Evolutionary conservation across 345 rosid species (phyloP), one percentile per base, ranked within the genome.

Genomic region (Boechera stricta): DNA sequence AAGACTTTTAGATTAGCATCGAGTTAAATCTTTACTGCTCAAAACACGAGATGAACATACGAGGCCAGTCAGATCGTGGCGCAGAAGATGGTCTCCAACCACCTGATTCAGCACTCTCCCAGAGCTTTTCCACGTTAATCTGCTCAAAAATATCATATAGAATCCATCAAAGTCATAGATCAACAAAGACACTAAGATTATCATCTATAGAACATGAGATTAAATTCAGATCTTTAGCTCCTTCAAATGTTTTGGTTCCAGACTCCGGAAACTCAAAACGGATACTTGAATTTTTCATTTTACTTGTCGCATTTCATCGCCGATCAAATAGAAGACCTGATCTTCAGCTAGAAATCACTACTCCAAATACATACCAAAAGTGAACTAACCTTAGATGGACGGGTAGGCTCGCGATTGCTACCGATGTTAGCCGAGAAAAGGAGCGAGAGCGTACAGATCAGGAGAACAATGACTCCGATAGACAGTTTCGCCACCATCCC

Each of bases 1-100:
- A 73, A 66, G 51, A 72, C 73, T 53, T 53, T 26, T 6, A 73
- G 66, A 67, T 73, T 52, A 79, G 82, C 74, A 79, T 0, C 75
- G 36, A 73, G 71, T 72, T 55, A 72, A 64, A 67, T 44, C 74
- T 33, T 72, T 75, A 80, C 77, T 16, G 64, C 51, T 35, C 15
- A 38, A 80, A 53, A 69, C 57, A 63, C 65, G 26, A 64, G 77
- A 48, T 75, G 76, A n/a, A 81, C 86, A 53, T 83, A 96, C 99
- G 75, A 15, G 91, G 91, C 99, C 98, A 95, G 69, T 88, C 84
- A 74, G 98, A 88, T 81, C 98, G 85, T 44, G 99, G 99, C 36
- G 98, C 90, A 76, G 99, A 95, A 48, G 99, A 95, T 26, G 99
- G 99, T 81, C 89, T 88, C 98, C 99, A 95, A 42, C 89, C 90